A percentile compares a stretch with the other conserved stretches of the same genome.
Conservation (phyloP, 177 flowering plant genomes). For the Vitis hybrid region DNA sequence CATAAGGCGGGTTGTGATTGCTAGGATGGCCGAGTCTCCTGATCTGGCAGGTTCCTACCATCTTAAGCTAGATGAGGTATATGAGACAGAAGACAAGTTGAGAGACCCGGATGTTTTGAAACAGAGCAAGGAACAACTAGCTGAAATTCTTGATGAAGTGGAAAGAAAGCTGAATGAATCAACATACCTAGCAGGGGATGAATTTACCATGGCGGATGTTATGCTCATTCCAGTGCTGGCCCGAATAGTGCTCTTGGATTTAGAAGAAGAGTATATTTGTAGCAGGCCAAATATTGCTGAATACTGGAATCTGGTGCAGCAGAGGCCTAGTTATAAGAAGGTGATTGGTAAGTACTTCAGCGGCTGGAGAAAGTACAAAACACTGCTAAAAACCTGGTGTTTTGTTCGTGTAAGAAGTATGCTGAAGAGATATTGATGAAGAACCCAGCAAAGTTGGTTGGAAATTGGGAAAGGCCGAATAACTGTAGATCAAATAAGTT, state of each 20-base stretch:
- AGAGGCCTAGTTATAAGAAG: constrained; percentile 66
- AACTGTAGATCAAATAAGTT: not conserved
- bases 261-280: constrained; percentile 65
- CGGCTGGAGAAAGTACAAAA: constrained; percentile 85
- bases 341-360: constrained; percentile 79
- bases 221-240: constrained; percentile 76
- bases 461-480: too few relatives aligned
- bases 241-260: constrained; percentile 56
- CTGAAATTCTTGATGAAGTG: constrained; percentile 70
- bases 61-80: constrained; percentile 62
- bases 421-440: constrained; percentile 55
- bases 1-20: constrained; percentile 72
- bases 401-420: constrained; percentile 55
- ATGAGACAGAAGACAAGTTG: constrained; percentile 78
- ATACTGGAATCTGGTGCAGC: constrained; percentile 67
- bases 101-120: constrained; percentile 44
- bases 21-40: constrained; percentile 88
- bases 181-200: constrained; percentile 61
- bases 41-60: constrained; percentile 85
- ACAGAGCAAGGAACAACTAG: constrained; percentile 57
- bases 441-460: not conserved
- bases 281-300: constrained; percentile 57
- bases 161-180: constrained; percentile 62
- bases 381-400: constrained; percentile 71
- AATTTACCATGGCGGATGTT: constrained; percentile 77